Evolutionary conservation across 164 flowering plant species (phyloP), one percentile per base, ranked within the genome.

Genomic region (Liquidambar formosana): DNA sequence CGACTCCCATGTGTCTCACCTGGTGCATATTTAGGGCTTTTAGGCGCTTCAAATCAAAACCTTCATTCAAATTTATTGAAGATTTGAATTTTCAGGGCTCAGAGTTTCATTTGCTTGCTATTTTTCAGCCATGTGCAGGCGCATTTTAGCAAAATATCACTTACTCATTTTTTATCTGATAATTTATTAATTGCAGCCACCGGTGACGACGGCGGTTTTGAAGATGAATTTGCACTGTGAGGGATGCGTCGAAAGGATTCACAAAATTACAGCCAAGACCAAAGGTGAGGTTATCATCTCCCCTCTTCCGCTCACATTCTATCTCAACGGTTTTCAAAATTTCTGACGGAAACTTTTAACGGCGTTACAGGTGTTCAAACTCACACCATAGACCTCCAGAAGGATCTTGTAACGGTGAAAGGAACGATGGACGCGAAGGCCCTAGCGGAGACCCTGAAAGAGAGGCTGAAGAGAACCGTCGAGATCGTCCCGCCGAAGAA

Each of bases 221-320:
- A 81, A 79, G 75, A 51, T 83, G 51, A 21, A 21, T 0, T 14
- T 79, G 2, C 87, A 83, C 69, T 83, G 84, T 64, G 62, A 73
- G 27, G 86, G 84, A 8, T 83, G 86, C 72, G 70, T 71, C 16
- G 68, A 59, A 53, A 83, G 74, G 73, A 83, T 83, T 65, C 73
- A 57, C 16, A 75, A 59, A 38, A 21, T 48, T 19, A 48, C 73
- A 3, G 14, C 47, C 11, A 76, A 80, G 47, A 70, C 77, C 72
- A 70, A 72, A 63, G 84, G 84, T 81, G 49, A 67, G 53, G 21
- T 52, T 21, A n/a, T 5, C 26, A 3, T n/a, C 47, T 53, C 14
- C 60, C 43, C 54, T n/a, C 41, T 22, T 1, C 60, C 1, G 47
- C n/a, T 8, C 41, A 6, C 6, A 33, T 49, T 49, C 53, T n/a